These are phyloP conservation scores for Pholiota molesta DNA, from an alignment of 768 basidiomycete genomes.

Conservation along the genomic window DNA sequence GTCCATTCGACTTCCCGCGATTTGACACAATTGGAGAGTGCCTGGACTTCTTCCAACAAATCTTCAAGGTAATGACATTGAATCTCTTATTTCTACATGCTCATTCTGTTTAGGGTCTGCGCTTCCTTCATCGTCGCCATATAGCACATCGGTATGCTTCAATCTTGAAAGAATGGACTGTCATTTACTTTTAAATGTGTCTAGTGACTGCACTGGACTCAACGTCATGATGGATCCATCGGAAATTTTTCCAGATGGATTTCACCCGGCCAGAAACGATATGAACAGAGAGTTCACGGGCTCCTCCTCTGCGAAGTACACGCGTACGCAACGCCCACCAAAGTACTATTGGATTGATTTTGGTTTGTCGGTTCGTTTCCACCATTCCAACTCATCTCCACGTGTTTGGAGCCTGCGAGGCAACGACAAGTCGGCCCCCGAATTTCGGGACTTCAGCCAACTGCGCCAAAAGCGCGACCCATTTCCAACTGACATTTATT, in stretches of 20 bases:
- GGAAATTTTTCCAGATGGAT: slow-evolving; percentile 19
- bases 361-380: slow-evolving; percentile 33
- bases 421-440: slow-evolving; percentile 37
- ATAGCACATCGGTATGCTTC: slow-evolving; percentile 22
- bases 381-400: slow-evolving; percentile 26
- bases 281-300: slow-evolving; percentile 25
- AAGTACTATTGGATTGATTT: slow-evolving; percentile 44
- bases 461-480: slow-evolving; percentile 26
- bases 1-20: slow-evolving; percentile 26
- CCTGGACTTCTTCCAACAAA: slow-evolving; percentile 24
- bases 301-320: slow-evolving; percentile 20
- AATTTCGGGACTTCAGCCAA: too few species aligned
- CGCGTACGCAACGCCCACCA: slow-evolving; percentile 30
- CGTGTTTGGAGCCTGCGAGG: slow-evolving; percentile 34
- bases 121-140: slow-evolving; percentile 18
- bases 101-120: slow-evolving; percentile 16
- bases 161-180: too few species aligned
- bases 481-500: slow-evolving; percentile 47
- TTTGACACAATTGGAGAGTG: slow-evolving; percentile 24
- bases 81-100: background rate
- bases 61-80: slow-evolving; percentile 11
- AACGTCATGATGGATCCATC: slow-evolving; percentile 25
- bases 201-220: slow-evolving; percentile 19
- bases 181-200: background rate
- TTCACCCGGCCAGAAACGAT: slow-evolving; percentile 21